phyloP scores from a whole-genome alignment of 228 moss, liverwort and hornwort species.

The Sphagnum magellanicum region DNA sequence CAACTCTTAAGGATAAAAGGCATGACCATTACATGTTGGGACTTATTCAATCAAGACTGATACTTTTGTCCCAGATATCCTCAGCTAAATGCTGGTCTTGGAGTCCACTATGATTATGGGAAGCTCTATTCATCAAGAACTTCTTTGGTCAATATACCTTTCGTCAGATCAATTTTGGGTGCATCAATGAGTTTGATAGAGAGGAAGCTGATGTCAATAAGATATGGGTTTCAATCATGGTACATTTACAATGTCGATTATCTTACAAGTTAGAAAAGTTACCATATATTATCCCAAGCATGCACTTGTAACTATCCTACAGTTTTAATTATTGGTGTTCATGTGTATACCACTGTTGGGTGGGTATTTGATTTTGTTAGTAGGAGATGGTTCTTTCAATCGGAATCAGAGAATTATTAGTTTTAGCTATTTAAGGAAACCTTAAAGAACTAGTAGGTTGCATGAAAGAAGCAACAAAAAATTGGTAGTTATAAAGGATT shows the following conservation, averaged over 20 bases:
- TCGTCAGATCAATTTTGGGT: slow-evolving; percentile 64
- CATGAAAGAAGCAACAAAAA: too few relatives aligned
- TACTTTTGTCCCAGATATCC: slow-evolving; percentile 26
- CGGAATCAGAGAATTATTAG: too few relatives aligned
- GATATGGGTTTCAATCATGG: slow-evolving; percentile 70
- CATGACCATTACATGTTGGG: slow-evolving; percentile 84
- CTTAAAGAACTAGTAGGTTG: too few relatives aligned
- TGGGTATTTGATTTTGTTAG: too few relatives aligned
- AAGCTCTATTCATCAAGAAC: slow-evolving; percentile 84
- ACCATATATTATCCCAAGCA: too few relatives aligned
- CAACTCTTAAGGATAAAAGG: slow-evolving; percentile 60
- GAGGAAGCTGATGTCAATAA: slow-evolving; percentile 10
- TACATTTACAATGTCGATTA: too few relatives aligned
- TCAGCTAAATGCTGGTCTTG: slow-evolving; percentile 24
- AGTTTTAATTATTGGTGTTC: not conserved
- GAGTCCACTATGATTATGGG: slow-evolving; percentile 54
- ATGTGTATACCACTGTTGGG: too few relatives aligned
- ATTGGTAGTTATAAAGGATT: too few relatives aligned
- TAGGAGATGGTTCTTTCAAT: too few relatives aligned
- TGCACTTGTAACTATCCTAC: too few relatives aligned
- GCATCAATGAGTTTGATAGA: slow-evolving; percentile 64
- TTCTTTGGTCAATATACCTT: slow-evolving; percentile 49
- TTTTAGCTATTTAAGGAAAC: too few relatives aligned
- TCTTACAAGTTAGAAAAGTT: too few relatives aligned
- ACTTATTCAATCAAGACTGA: slow-evolving; percentile 42